Evolutionary conservation across 1,139 yeast species (phyloP).

Genomic region (Candida glucosophila): DNA sequence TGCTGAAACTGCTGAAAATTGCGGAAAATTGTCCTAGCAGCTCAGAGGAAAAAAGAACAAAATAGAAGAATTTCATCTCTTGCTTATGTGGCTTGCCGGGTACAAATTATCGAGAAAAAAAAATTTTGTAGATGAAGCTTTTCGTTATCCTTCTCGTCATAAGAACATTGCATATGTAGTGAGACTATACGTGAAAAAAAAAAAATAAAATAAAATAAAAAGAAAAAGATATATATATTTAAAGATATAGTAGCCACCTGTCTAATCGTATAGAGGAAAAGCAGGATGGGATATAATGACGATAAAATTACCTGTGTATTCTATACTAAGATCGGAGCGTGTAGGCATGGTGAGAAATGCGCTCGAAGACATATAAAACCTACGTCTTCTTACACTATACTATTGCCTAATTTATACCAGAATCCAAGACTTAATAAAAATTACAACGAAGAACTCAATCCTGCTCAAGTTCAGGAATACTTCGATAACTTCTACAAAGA

Average conservation of each 20-base stretch:
- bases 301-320: conserved; percentile 37
- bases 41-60: too few relatives aligned
- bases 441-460: conserved; percentile 17
- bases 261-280: neutral
- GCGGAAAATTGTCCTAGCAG: too few relatives aligned
- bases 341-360: conserved; percentile 89
- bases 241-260: conserved; percentile 1
- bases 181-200: too few relatives aligned
- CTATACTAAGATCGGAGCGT: conserved; percentile 81
- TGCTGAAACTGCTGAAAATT: too few relatives aligned
- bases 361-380: conserved; percentile 73
- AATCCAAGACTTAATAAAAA: conserved; percentile 46
- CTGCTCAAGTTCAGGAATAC: conserved; percentile 37
- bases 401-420: conserved; percentile 62
- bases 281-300: conserved; percentile 7
- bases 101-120: too few relatives aligned
- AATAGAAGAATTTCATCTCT: too few relatives aligned
- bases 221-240: conserved; percentile 2
- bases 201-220: conserved; percentile 1
- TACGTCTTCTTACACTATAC: conserved; percentile 53
- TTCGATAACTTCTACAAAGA: conserved; percentile 71
- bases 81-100: too few relatives aligned
- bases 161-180: too few relatives aligned
- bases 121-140: too few relatives aligned
- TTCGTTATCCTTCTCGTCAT: too few relatives aligned